These are phyloP conservation scores for Heimioporus sp. DNA, from an alignment of 768 basidiomycete genomes.

Conservation along the genomic window DNA sequence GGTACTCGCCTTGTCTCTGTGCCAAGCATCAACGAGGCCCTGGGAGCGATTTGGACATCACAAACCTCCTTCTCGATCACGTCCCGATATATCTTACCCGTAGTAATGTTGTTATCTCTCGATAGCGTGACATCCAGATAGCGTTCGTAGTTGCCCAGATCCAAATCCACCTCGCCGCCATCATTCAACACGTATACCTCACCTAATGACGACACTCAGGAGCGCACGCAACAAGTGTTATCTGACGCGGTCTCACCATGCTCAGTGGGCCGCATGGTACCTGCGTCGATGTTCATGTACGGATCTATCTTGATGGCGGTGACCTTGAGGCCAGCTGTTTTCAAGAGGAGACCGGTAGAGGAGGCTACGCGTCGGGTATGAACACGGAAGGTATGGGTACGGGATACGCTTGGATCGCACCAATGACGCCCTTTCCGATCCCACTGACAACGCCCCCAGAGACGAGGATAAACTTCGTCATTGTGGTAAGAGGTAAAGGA, in stretches of 20 bases:
- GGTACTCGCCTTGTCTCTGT: conserved; percentile 81
- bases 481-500: conserved; percentile 27
- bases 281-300: conserved; percentile 99
- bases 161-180: conserved; percentile 96
- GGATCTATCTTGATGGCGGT: conserved; percentile 99
- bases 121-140: conserved; percentile 94
- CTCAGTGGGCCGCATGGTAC: conserved; percentile 97
- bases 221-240: neutral
- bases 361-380: conserved; percentile 63
- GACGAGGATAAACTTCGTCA: conserved; percentile 97
- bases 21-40: conserved; percentile 9
- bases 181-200: conserved; percentile 99
- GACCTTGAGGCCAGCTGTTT: conserved; percentile 93
- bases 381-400: conserved; percentile 14
- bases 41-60: conserved; percentile 3
- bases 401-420: conserved; percentile 45
- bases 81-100: conserved; percentile 95
- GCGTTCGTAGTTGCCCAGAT: conserved; percentile 97
- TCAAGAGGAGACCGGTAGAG: conserved; percentile 92
- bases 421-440: conserved; percentile 99
- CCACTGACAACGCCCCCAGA: conserved; percentile 98
- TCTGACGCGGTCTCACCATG: conserved; percentile 64
- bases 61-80: conserved; percentile 96
- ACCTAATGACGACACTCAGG: conserved; percentile 46
- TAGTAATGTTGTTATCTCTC: conserved; percentile 97